These are phyloP conservation scores for Cystoderma amianthinum DNA, from an alignment of 768 basidiomycete species.

Conservation along the genomic window DNA sequence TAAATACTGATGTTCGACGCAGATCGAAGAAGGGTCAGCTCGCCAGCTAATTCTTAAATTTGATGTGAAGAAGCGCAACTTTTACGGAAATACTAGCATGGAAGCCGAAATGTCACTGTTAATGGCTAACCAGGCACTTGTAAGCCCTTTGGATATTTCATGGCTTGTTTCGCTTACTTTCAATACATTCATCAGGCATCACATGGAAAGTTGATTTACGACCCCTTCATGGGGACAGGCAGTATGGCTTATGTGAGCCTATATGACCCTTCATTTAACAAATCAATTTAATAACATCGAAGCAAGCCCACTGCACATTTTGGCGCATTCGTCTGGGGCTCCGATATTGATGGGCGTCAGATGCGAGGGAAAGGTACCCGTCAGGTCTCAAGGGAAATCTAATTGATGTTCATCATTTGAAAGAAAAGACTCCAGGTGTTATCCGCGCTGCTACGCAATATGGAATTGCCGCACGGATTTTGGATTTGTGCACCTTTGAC, in stretches of 20 bases:
- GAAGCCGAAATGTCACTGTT: constrained; percentile 91
- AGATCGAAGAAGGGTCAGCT: constrained; percentile 60
- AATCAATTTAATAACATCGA: not conserved
- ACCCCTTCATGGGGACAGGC: constrained; percentile 93
- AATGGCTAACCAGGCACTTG: constrained; percentile 95
- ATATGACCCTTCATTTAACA: not conserved
- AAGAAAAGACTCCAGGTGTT: constrained; percentile 58
- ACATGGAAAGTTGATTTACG: constrained; percentile 88
- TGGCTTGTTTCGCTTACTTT: not conserved
- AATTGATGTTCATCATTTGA: not conserved
- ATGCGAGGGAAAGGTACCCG: constrained; percentile 84
- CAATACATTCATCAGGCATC: constrained; percentile 45
- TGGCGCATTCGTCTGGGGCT: constrained; percentile 82
- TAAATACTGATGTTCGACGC: constrained; percentile 1
- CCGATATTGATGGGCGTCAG: constrained; percentile 95
- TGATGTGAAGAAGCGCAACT: constrained; percentile 84
- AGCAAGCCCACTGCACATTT: constrained; percentile 81
- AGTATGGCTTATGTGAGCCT: constrained; percentile 77
- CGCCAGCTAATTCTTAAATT: constrained; percentile 64
- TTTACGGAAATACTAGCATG: constrained; percentile 97
- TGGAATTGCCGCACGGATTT: constrained; percentile 59
- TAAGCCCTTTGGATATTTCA: constrained; percentile 17
- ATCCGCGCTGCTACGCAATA: constrained; percentile 81
- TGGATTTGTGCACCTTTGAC: constrained; percentile 90
- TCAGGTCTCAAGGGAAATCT: not conserved